Percentiles rank a stretch among this genome's conserved stretches.
These are phyloP conservation scores for Coemansia brasiliensis DNA, from an alignment of 192 early-diverging fungal species.

Conservation along the genomic window DNA sequence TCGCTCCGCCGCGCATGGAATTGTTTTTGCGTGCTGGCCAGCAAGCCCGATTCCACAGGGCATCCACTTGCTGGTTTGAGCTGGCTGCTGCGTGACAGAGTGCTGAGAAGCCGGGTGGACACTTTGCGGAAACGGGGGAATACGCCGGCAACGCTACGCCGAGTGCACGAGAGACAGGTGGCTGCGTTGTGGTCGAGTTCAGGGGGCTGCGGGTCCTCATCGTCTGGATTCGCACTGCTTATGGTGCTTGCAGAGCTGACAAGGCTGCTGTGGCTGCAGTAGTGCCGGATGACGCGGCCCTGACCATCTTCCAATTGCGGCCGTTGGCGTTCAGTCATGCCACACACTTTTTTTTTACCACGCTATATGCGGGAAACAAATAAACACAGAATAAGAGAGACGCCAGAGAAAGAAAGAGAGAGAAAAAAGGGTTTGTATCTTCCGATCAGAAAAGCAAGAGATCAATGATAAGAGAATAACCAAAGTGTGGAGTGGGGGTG, in stretches of 20 bases:
- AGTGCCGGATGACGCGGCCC: slow-evolving; percentile 19
- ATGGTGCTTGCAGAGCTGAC: slow-evolving; percentile 10
- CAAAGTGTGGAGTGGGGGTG: no score
- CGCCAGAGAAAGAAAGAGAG: not conserved
- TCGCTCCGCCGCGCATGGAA: not conserved
- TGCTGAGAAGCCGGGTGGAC: slow-evolving; percentile 28
- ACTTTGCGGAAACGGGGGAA: slow-evolving; percentile 45
- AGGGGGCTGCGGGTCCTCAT: not conserved
- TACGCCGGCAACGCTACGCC: slow-evolving; percentile 42
- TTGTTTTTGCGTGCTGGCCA: slow-evolving; percentile 2
- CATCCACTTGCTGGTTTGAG: slow-evolving; percentile 16
- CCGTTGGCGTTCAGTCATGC: slow-evolving; percentile 25
- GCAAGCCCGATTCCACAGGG: slow-evolving; percentile 13
- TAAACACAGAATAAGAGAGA: slow-evolving; percentile 5
- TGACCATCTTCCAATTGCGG: slow-evolving; percentile 22
- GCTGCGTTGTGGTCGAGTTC: slow-evolving; percentile 30
- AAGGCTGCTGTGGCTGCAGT: slow-evolving; percentile 36
- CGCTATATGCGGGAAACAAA: not conserved
- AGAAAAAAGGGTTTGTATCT: not conserved
- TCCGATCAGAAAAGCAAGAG: not conserved
- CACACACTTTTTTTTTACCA: not conserved
- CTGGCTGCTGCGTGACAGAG: slow-evolving; percentile 31
- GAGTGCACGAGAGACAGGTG: slow-evolving; percentile 38
- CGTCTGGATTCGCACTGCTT: slow-evolving; percentile 6
- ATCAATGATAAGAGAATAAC: not conserved